Base-by-base conservation (phyloP, 2,329 filamentous ascomycete genomes). In the Venturiaceae sp. region DNA sequence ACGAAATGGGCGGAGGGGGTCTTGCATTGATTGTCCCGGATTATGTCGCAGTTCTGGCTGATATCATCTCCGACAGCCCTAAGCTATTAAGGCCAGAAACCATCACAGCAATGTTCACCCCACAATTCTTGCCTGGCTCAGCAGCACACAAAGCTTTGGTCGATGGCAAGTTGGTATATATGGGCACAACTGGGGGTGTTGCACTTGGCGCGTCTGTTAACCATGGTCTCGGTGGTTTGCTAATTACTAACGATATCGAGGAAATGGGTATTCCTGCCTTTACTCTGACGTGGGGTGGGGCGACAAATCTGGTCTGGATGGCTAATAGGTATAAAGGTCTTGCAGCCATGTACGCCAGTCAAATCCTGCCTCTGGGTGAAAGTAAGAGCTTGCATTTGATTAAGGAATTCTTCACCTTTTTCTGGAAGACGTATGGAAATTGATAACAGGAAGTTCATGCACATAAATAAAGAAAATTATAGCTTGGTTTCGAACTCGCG, bases 21-120 rank as follows among this genome's bases (percentile, higher is more conserved):
- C 41, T 63, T n/a, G 23, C 33, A 14, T 7, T 3, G 4, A 61
- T 41, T 3, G 53, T 53, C 5, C 19, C 33, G 11, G 62, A 63
- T 37, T 62, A 33, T 34, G 8, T 58, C 16, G 53, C 53, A 13
- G 60, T 63, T 4, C 59, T 63, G 9, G 58, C 58, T 16, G 62
- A 63, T 39, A 26, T 62, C 28, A 41, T 63, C 28, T 59, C 60
- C 6, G 57, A 60, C 11, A 19, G 50, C 14, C 60, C 62, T 33
- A 63, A 67, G 9, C 50, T 52, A 1, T 41, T 65, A 0, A 62
- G 61, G 47, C 62, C 62, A 36, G 55, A 61, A 23, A 64, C 64
- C 1, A 60, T 66, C 16, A 62, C 65, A 23, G 28, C 56, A 46
- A 59, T 69, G 37, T 69, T 67, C 60, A 60, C 58, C 1, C 64